These are phyloP conservation scores for Pythium aquatile DNA, from an alignment of 352 stramenopile genomes.

Conservation along the genomic window DNA sequence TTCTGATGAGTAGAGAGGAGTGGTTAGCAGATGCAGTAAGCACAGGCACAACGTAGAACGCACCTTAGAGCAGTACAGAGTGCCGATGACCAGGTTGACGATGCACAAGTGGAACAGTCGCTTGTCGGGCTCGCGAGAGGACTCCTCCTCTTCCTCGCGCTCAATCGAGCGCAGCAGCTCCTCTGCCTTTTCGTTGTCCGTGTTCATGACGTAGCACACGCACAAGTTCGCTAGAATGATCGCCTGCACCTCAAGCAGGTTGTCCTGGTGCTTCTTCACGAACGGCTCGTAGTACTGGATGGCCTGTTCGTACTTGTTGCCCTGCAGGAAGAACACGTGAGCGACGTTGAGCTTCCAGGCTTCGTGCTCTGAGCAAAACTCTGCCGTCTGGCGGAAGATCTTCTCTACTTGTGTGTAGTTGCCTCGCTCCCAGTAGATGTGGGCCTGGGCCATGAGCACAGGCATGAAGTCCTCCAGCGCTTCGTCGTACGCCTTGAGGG, in stretches of 20 bases:
- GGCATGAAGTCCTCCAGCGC: constrained; percentile 95
- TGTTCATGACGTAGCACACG: constrained; percentile 97
- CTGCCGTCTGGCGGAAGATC: constrained; percentile 92
- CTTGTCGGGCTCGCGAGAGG: constrained; percentile 87
- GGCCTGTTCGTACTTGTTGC: constrained; percentile 86
- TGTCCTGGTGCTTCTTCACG: constrained; percentile 90
- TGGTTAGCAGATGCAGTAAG: background rate
- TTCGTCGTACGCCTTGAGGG: constrained; percentile 92
- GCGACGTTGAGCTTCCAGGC: constrained; percentile 96
- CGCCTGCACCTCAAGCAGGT: constrained; percentile 92
- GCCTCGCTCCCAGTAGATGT: constrained; percentile 96
- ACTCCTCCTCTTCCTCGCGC: constrained; percentile 92
- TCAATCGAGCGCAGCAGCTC: constrained; percentile 95
- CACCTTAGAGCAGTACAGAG: constrained; percentile 96
- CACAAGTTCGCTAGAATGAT: constrained; percentile 98
- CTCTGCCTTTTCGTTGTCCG: constrained; percentile 95
- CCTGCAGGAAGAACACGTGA: constrained; percentile 95
- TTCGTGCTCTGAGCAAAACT: constrained; percentile 96
- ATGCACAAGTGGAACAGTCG: constrained; percentile 95
- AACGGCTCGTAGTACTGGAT: constrained; percentile 96
- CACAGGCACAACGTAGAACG: background rate
- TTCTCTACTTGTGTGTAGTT: constrained; percentile 97
- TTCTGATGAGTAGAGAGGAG: constrained; percentile 34
- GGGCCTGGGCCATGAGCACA: constrained; percentile 95
- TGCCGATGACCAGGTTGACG: constrained; percentile 97